Conservation (phyloP, 768 basidiomycete genomes). For the Coprinopsis sp. region DNA sequence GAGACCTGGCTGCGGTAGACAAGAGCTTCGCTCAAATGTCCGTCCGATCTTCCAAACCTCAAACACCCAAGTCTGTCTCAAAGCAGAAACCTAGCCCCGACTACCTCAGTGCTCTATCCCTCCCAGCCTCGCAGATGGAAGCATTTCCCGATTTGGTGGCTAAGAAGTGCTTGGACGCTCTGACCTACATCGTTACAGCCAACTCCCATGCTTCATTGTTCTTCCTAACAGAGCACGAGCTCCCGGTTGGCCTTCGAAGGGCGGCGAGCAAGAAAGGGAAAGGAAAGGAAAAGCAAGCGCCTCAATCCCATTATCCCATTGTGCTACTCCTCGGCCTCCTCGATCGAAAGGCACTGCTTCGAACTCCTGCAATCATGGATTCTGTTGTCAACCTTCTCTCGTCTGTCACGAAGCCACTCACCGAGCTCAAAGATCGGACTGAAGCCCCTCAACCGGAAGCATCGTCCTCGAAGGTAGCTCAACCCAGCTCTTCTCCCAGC, state of each 20-base stretch:
- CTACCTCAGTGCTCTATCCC: slow-evolving; percentile 42
- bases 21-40: slow-evolving; percentile 92
- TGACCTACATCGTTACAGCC: slow-evolving; percentile 79
- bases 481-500: slow-evolving; percentile 2
- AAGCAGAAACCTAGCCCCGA: slow-evolving; percentile 68
- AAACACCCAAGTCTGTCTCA: slow-evolving; percentile 52
- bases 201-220: slow-evolving; percentile 86
- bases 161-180: slow-evolving; percentile 88
- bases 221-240: slow-evolving; percentile 95
- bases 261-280: slow-evolving; percentile 81
- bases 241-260: slow-evolving; percentile 72
- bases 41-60: slow-evolving; percentile 51
- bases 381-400: slow-evolving; percentile 85
- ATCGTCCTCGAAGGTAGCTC: background rate
- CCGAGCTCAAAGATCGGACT: slow-evolving; percentile 49
- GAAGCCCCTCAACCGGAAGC: background rate
- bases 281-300: slow-evolving; percentile 83
- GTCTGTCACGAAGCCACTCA: slow-evolving; percentile 81
- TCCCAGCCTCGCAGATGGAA: slow-evolving; percentile 61
- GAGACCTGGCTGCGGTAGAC: slow-evolving; percentile 88
- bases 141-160: slow-evolving; percentile 89
- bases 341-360: slow-evolving; percentile 80
- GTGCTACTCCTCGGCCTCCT: slow-evolving; percentile 84
- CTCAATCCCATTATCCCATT: slow-evolving; percentile 86
- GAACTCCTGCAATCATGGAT: slow-evolving; percentile 89